phyloP scores from a whole-genome alignment of 1,284 basidiomycete species.

The Testicularia cyperi region DNA sequence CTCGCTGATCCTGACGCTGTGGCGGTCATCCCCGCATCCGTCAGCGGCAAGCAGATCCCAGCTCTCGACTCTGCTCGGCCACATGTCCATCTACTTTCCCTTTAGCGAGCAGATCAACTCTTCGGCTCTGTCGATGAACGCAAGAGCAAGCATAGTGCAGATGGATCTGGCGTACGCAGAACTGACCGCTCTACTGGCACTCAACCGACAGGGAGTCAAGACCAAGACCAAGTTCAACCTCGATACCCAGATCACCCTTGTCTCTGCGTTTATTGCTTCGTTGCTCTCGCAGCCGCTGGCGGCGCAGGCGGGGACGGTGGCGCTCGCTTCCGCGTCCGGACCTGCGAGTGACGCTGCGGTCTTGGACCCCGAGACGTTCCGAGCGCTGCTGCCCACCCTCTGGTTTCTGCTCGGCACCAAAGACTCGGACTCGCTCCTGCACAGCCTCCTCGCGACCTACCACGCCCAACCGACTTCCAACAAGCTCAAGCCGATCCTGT shows the following conservation, averaged over 20 bases:
- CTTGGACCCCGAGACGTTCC: conserved; percentile 29
- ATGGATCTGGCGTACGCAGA: conserved; percentile 43
- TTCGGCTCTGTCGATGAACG: conserved; percentile 19
- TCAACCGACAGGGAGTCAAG: conserved; percentile 7
- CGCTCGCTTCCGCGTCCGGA: conserved; percentile 4
- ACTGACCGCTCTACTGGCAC: conserved; percentile 28
- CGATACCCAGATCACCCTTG: conserved; percentile 22
- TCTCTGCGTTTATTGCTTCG: conserved; percentile 26
- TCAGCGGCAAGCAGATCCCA: conserved; percentile 4
- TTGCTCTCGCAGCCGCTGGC: conserved; percentile 12
- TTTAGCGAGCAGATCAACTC: conserved; percentile 31
- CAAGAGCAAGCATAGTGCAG: conserved; percentile 16
- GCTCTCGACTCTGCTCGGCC: conserved; percentile 25
- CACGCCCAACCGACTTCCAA: conserved; percentile 14
- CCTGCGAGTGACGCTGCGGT: conserved; percentile 8
- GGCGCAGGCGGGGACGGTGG: conserved; percentile 16
- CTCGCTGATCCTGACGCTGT: conserved; percentile 21
- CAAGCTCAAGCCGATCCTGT: conserved; percentile 32
- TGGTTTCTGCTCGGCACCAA: conserved; percentile 38
- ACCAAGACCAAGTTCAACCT: conserved; percentile 27
- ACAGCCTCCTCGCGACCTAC: conserved; percentile 18
- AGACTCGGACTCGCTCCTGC: conserved; percentile 18
- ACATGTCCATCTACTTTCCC: conserved; percentile 42
- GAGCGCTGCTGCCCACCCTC: conserved; percentile 37
- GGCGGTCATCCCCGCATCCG: conserved; percentile 12